Base-by-base conservation (phyloP, 192 early-diverging fungal species). In the Physocladia obscura region DNA sequence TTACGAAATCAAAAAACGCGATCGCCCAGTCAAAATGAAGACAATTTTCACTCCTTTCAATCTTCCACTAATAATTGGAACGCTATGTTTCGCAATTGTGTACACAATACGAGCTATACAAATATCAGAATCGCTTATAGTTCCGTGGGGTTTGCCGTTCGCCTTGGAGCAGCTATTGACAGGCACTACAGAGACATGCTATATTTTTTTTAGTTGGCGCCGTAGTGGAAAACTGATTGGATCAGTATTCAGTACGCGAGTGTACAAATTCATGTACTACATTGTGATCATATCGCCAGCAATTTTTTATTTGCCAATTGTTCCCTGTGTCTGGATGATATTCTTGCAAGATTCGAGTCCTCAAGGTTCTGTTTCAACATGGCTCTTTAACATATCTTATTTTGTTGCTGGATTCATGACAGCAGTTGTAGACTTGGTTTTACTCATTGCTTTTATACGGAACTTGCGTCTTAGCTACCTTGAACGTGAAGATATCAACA, bases 41-140 rank as follows among this genome's bases (percentile, higher is more conserved):
- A 52, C 44, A 29, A 11, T 65, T n/a, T 65, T 65, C 32, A 65
- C 63, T 13, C 63, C 63, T 22, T 24, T 65, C 27, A 65, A 65
- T 51, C 17, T 65, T 26, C 63, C 47, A 0, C 50, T 65, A 15
- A 13, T 65, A 3, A 4, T 65, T 21, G 63, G 63, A 21, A 22
- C 19, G 4, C 5, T 30, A n/a, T 24, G 24, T 4, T 22, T 52
- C 26, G 32, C 32, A 1, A 29, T 15, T 30, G 21, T 51, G 6
- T 65, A 52, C 31, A 26, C 31, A 29, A 19, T 34, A 34, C 47
- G 32, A 8, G 63, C 63, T 2, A 17, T 52, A 19, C 24, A 52
- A 24, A 15, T 39, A 19, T 1, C 30, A 21, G 2, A 6, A 3
- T 13, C 27, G 2, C 32, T 65, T 1, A 22, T 13, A 2, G 21